Conservation (phyloP, 2,329 filamentous ascomycete species). For the Lasiodiplodia hormozganensis region DNA sequence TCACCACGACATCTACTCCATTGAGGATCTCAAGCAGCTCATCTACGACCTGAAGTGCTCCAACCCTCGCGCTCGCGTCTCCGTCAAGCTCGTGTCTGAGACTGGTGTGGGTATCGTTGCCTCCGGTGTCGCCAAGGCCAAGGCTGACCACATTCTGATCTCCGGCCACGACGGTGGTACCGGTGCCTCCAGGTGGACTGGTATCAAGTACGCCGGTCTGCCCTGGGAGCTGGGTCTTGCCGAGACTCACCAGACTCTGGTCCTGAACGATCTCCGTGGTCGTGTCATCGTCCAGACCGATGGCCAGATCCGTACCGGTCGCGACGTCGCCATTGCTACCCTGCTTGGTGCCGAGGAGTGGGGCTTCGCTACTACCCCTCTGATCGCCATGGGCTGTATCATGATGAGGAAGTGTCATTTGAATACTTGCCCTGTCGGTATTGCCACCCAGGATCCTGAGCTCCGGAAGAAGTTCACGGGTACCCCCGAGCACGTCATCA, state of each 20-base stretch:
- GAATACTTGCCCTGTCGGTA: slow-evolving; percentile 90
- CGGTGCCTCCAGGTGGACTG: slow-evolving; percentile 95
- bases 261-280: slow-evolving; percentile 93
- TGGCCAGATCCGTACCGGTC: slow-evolving; percentile 88
- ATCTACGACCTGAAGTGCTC: slow-evolving; percentile 98
- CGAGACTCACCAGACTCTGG: slow-evolving; percentile 95
- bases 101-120: slow-evolving; percentile 97
- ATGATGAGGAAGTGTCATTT: slow-evolving; percentile 81
- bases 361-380: slow-evolving; percentile 91
- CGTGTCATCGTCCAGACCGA: slow-evolving; percentile 97
- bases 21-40: slow-evolving; percentile 95
- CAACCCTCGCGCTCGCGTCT: slow-evolving; percentile 88
- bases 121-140: slow-evolving; percentile 96
- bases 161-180: slow-evolving; percentile 97
- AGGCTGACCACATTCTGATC: slow-evolving; percentile 95
- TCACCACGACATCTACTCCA: slow-evolving; percentile 98
- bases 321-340: slow-evolving; percentile 93
- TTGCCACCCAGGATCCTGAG: slow-evolving; percentile 94
- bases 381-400: slow-evolving; percentile 97
- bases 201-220: slow-evolving; percentile 97
- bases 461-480: slow-evolving; percentile 92
- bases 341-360: slow-evolving; percentile 97
- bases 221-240: slow-evolving; percentile 97
- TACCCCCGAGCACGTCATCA: slow-evolving; percentile 95
- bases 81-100: slow-evolving; percentile 97